Percentiles rank a stretch among this genome's conserved stretches.
These are phyloP conservation scores for Nephelium lappaceum DNA, from an alignment of 345 rosid species.

Conservation along the genomic window DNA sequence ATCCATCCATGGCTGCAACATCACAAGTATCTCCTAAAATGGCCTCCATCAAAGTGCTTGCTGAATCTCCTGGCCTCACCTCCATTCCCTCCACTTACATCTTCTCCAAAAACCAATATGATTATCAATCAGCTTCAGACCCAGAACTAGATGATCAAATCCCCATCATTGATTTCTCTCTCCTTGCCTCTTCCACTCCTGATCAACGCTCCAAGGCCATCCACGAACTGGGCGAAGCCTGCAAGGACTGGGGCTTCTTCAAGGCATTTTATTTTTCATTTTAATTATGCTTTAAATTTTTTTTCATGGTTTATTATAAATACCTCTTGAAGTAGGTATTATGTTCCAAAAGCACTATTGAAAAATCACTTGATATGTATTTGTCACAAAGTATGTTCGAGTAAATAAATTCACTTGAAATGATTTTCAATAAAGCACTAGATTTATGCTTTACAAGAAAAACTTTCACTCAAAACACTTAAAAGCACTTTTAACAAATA, in stretches of 20 bases:
- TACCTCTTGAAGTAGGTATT: no score
- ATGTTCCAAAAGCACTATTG: no score
- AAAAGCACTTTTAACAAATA: no score
- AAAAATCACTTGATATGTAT: no score
- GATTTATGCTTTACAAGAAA: no score
- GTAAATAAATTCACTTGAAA: no score
- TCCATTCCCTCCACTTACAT: slow-evolving; percentile 29
- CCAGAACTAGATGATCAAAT: slow-evolving; percentile 27
- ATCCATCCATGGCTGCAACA: not conserved
- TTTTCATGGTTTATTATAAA: no score
- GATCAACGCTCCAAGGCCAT: slow-evolving; percentile 32
- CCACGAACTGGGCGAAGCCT: slow-evolving; percentile 50
- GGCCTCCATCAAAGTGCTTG: slow-evolving; percentile 24
- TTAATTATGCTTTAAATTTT: no score
- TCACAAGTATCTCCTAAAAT: not conserved
- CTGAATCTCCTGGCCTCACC: slow-evolving; percentile 41
- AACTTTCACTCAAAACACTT: no score
- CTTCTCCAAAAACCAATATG: slow-evolving; percentile 13
- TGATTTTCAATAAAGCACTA: no score
- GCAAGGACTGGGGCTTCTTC: slow-evolving; percentile 67
- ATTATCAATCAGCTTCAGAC: slow-evolving; percentile 13
- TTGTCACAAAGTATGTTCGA: no score
- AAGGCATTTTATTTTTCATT: slow-evolving; percentile 30
- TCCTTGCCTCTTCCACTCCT: slow-evolving; percentile 37
- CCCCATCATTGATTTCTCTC: slow-evolving; percentile 55